Conservation (phyloP, 495 filamentous ascomycete species). For the Hypomontagnella submonticulosa region DNA sequence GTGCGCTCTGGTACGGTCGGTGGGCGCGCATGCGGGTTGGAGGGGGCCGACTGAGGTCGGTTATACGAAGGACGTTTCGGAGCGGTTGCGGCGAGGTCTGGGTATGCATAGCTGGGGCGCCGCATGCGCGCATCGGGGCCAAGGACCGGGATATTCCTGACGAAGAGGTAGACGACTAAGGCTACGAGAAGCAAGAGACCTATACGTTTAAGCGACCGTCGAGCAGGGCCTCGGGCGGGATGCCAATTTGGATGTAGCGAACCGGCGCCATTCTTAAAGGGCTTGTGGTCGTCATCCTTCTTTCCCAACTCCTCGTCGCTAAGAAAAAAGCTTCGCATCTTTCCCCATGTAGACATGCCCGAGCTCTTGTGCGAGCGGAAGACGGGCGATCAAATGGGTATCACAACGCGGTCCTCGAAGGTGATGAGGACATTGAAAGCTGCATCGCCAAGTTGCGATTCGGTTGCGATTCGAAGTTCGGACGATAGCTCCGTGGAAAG, state of each 20-base stretch:
- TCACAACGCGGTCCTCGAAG: slow-evolving; percentile 27
- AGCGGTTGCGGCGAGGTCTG: slow-evolving; percentile 32
- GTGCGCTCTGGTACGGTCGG: slow-evolving; percentile 26
- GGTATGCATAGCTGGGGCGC: slow-evolving; percentile 17
- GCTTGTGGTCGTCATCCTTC: slow-evolving; percentile 63
- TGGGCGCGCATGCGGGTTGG: slow-evolving; percentile 16
- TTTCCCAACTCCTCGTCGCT: slow-evolving; percentile 59
- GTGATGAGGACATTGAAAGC: slow-evolving; percentile 13
- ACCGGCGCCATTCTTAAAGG: slow-evolving; percentile 37
- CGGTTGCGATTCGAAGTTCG: slow-evolving; percentile 4
- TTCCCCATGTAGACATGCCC: slow-evolving; percentile 46
- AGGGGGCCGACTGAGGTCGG: slow-evolving; percentile 10
- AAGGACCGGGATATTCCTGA: slow-evolving; percentile 56
- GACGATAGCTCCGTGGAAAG: too few relatives aligned
- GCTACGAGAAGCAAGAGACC: slow-evolving; percentile 46
- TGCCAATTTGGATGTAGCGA: slow-evolving; percentile 51
- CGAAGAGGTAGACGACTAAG: slow-evolving; percentile 54
- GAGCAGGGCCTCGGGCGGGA: slow-evolving; percentile 48
- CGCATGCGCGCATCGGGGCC: slow-evolving; percentile 39
- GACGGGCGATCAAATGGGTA: slow-evolving; percentile 5
- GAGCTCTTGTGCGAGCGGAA: slow-evolving; percentile 27
- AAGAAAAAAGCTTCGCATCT: slow-evolving; percentile 54
- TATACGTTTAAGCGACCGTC: slow-evolving; percentile 54
- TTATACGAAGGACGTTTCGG: slow-evolving; percentile 29
- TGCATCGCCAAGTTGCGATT: slow-evolving; percentile 34